Evolutionary conservation across 345 rosid genomes (phyloP).

Genomic region (Triadica sebifera): DNA sequence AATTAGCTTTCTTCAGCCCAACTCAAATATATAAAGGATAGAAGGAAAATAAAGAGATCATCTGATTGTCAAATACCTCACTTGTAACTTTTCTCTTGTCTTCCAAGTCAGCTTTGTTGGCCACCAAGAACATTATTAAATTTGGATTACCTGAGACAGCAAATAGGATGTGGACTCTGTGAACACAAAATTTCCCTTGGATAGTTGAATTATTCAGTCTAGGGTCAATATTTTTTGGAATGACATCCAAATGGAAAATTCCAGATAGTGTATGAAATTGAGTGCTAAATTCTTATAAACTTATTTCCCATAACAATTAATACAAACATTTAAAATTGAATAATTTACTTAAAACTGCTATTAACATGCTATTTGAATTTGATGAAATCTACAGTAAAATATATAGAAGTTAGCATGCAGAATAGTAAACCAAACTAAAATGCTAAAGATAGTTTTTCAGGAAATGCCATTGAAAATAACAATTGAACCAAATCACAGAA

Average conservation of each 20-base stretch:
- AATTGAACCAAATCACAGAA: neutral
- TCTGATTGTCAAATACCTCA: constrained; percentile 42
- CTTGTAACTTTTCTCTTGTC: constrained; percentile 56
- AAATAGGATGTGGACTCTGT: constrained; percentile 8
- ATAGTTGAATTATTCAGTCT: no score
- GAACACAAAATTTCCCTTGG: neutral
- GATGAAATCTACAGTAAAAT: neutral
- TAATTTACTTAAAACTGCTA: neutral
- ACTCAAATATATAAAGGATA: neutral
- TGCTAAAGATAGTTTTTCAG: neutral
- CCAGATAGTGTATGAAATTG: no score
- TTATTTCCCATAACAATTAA: neutral
- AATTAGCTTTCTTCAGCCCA: neutral
- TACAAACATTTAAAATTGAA: neutral
- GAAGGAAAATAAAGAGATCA: neutral
- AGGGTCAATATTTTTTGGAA: neutral
- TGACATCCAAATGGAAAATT: neutral
- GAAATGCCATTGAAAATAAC: neutral
- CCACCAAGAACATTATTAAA: constrained; percentile 64
- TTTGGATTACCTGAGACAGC: constrained; percentile 57
- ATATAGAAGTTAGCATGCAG: neutral
- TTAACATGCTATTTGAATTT: neutral
- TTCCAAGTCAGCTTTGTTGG: constrained; percentile 70
- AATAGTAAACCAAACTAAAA: neutral
- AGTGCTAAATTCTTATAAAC: neutral